Base-by-base conservation (phyloP, 2,329 filamentous ascomycete species). In the Botryotinia calthae region DNA sequence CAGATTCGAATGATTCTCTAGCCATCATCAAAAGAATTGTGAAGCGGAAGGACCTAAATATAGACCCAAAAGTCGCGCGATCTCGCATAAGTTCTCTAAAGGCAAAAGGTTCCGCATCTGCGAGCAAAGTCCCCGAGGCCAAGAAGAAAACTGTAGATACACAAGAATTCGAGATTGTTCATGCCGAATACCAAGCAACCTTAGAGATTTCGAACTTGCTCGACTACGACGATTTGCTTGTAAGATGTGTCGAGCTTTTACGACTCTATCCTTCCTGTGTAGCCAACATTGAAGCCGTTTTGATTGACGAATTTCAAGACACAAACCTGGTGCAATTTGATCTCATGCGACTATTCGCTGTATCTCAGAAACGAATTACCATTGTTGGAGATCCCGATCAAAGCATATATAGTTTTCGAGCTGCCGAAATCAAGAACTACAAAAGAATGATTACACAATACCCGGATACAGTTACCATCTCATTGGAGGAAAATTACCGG, bases 271-370 rank as follows among this genome's bases (percentile, higher is more conserved):
- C 95, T 0, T 85, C 88, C 22, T 98, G 95, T 78, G 95, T 98
- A 4, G 91, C 91, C 22, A 98, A 97, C 77, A 90, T 99, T 28
- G 90, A 98, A 81, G 89, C 93, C 0, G 94, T 98, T 10, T 86
- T 99, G 63, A 97, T 99, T 75, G 95, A 99, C 80, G 95, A 99
- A 80, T 99, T 98, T 76, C 95, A 99, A 82, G 95, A 99, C 82
- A 98, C 95, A 12, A 99, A 98, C 80, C 88, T 93, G 31, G 91
- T 98, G 7, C 95, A 99, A 81, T 98, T 97, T 79, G 94, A 98
- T 77, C 84, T 99, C 59, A 98, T 98, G 94, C 91, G 88, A 75
- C 86, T 97, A 0, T 91, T 99, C 78, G 93, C 95, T 2, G 89
- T 93, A 74, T 84, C 86, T 34, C 86, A 87, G 61, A 87, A 89